A percentile compares a stretch with the other conserved stretches of the same genome.
These are phyloP conservation scores for Sporobolus alterniflorus DNA, from an alignment of 202 grass and related monocot genomes.

Conservation along the genomic window DNA sequence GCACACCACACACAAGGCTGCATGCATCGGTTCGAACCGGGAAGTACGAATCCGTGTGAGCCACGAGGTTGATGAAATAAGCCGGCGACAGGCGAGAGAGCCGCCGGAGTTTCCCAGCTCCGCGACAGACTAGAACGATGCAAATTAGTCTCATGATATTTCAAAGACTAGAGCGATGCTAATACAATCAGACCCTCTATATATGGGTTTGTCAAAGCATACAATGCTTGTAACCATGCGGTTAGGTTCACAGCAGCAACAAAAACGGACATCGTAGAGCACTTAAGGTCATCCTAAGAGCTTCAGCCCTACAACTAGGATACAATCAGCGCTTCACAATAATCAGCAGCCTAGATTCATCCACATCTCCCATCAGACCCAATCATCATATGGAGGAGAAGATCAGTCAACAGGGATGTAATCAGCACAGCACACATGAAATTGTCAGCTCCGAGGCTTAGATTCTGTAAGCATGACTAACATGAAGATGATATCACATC, in stretches of 20 bases:
- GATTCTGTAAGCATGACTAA: constrained; percentile 19
- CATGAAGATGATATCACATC: constrained; percentile 7
- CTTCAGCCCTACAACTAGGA: constrained; percentile 34
- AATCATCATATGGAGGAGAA: neutral
- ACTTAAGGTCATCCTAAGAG: constrained; percentile 35
- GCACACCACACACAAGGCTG: neutral
- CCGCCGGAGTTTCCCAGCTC: too few relatives aligned
- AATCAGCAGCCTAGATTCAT: constrained; percentile 8
- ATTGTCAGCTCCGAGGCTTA: neutral
- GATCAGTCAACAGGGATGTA: neutral
- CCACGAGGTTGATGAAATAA: too few relatives aligned
- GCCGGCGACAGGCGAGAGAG: too few relatives aligned
- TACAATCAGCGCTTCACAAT: constrained; percentile 13
- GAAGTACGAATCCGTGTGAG: too few relatives aligned
- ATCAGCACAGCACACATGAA: neutral
- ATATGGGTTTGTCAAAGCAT: constrained; percentile 15
- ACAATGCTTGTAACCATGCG: constrained; percentile 26
- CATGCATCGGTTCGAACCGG: too few relatives aligned
- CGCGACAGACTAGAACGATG: too few relatives aligned
- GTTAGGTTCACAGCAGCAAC: constrained; percentile 25
- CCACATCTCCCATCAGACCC: neutral
- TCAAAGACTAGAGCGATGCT: neutral
- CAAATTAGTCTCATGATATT: neutral
- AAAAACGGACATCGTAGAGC: constrained; percentile 30
- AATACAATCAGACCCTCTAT: constrained; percentile 28